Evolutionary conservation across 129 eudicot species (phyloP).

Genomic region (Chrysanthemum seticuspe): DNA sequence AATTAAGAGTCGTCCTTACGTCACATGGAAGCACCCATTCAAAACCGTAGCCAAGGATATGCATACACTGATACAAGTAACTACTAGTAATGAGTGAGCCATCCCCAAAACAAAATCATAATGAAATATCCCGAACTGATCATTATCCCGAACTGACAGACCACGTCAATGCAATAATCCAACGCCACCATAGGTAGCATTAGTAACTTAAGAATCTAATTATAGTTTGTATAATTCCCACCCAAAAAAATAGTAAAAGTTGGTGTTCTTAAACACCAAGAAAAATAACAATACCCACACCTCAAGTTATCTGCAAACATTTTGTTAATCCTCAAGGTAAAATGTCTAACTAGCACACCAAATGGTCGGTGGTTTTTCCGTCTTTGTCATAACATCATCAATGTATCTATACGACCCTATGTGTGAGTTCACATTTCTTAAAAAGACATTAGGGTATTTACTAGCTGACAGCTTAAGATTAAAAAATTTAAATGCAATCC

Average conservation of each 20-base stretch:
- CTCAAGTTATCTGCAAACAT: constrained; percentile 9
- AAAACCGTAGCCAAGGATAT: background rate
- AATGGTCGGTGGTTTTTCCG: no score
- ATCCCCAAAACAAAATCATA: background rate
- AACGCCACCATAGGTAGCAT: background rate
- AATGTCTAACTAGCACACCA: no score
- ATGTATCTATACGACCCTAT: constrained; percentile 4
- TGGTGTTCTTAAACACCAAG: background rate
- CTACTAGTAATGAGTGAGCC: constrained; percentile 7
- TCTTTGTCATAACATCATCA: background rate
- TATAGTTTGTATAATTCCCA: background rate
- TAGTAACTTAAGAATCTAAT: constrained; percentile 11
- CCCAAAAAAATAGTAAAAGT: background rate
- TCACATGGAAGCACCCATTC: background rate
- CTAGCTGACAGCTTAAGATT: background rate
- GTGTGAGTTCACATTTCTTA: background rate
- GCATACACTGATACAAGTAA: background rate
- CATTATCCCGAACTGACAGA: background rate
- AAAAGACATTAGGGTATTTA: constrained; percentile 3
- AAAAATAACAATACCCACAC: constrained; percentile 4
- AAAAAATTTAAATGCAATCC: background rate
- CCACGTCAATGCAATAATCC: background rate
- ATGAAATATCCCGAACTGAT: constrained; percentile 2
- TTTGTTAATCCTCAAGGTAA: background rate
- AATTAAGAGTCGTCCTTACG: background rate